Evolutionary conservation across 176 grass and related monocot species (phyloP).

Genomic region (Raddia distichophylla): DNA sequence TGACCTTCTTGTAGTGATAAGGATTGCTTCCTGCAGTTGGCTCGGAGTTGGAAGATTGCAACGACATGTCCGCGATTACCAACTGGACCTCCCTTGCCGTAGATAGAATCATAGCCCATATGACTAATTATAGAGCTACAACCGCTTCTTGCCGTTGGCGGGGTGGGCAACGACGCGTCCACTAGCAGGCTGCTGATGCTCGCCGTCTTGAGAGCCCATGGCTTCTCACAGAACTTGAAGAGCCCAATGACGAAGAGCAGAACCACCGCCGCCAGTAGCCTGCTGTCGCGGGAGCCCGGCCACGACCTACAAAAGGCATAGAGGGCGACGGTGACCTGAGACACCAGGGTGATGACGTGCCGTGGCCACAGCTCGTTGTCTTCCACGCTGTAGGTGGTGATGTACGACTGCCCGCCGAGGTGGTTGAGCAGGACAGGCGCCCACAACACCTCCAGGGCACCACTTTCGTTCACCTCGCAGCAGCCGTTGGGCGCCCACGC

Average conservation of each 20-base stretch:
- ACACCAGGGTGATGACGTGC: constrained; percentile 9
- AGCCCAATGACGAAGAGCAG: constrained; percentile 10
- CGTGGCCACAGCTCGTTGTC: constrained; percentile 38
- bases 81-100: no score
- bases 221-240: constrained; percentile 32
- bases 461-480: accelerated
- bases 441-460: constrained; percentile 27
- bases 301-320: constrained; percentile 37
- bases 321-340: background rate
- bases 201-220: background rate
- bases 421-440: constrained; percentile 16
- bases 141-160: no score
- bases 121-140: no score
- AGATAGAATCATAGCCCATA: no score
- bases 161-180: no score
- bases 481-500: background rate
- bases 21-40: no score
- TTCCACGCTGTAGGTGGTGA: background rate
- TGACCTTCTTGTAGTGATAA: no score
- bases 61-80: no score
- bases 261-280: background rate
- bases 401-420: constrained; percentile 3
- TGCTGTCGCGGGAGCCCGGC: background rate
- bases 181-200: background rate
- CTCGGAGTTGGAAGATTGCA: no score